A percentile compares a stretch with the other conserved stretches of the same genome.
phyloP scores from a whole-genome alignment of 2,329 filamentous ascomycete species.

The Penicillium decumbens region DNA sequence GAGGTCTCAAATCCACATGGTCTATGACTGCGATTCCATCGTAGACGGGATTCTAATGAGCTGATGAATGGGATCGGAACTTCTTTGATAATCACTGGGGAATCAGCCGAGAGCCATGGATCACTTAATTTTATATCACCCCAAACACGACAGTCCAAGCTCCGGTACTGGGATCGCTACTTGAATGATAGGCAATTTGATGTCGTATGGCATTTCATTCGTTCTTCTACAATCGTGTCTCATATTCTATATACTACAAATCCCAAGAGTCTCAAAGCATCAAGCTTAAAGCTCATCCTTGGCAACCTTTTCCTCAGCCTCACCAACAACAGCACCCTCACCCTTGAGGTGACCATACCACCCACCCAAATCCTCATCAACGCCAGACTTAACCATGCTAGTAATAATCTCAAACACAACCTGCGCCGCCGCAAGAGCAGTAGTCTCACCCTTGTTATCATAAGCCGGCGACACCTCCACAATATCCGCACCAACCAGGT shows the following conservation, averaged over 20 bases:
- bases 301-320: constrained; percentile 7
- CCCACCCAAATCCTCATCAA: constrained; percentile 37
- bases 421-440: constrained; percentile 76
- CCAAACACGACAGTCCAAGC: neutral
- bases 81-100: neutral
- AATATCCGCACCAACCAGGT: constrained; percentile 82
- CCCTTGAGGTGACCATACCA: constrained; percentile 37
- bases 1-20: constrained; percentile 10
- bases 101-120: neutral
- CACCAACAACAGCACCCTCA: constrained; percentile 18
- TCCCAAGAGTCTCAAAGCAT: neutral
- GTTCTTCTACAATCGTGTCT: constrained; percentile 19
- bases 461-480: constrained; percentile 87
- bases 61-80: neutral
- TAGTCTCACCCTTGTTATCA: constrained; percentile 73
- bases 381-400: constrained; percentile 46
- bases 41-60: neutral
- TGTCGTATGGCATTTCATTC: constrained; percentile 11
- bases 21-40: constrained; percentile 7
- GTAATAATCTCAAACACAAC: constrained; percentile 82
- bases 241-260: constrained; percentile 9
- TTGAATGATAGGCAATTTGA: neutral
- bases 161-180: neutral
- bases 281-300: constrained; percentile 28
- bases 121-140: neutral